Percentiles rank a stretch among this genome's conserved stretches.
phyloP scores from a whole-genome alignment of 2,329 filamentous ascomycete genomes.

The Tolypocladium inflatum region DNA sequence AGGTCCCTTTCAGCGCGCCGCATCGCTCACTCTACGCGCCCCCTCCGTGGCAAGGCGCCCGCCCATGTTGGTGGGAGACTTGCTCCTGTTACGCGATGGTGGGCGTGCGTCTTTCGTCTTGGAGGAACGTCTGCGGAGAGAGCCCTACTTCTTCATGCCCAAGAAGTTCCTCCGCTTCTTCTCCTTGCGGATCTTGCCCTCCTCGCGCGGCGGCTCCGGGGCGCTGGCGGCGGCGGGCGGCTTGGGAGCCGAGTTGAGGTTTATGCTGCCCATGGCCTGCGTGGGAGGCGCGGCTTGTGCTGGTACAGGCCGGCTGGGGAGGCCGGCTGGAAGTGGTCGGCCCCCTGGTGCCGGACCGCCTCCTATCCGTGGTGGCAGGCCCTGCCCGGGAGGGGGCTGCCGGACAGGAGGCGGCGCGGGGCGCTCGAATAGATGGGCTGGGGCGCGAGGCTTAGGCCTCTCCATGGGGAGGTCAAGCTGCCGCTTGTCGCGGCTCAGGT shows the following conservation, averaged over 20 bases:
- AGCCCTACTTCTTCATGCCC: slow-evolving; percentile 47
- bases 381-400: slow-evolving; percentile 5
- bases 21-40: not conserved
- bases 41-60: not conserved
- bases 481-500: slow-evolving; percentile 66
- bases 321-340: slow-evolving; percentile 10
- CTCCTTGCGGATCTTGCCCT: slow-evolving; percentile 41
- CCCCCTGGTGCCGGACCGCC: not conserved
- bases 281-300: slow-evolving; percentile 32
- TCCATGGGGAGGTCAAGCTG: slow-evolving; percentile 75
- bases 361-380: slow-evolving; percentile 9
- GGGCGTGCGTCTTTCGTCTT: not conserved
- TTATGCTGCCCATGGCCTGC: slow-evolving; percentile 46
- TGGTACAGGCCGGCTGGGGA: slow-evolving; percentile 11
- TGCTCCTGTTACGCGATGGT: not conserved
- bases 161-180: slow-evolving; percentile 54
- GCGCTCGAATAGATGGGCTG: slow-evolving; percentile 76
- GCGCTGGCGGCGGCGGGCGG: slow-evolving; percentile 9
- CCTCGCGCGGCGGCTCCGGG: slow-evolving; percentile 14
- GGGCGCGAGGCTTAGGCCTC: slow-evolving; percentile 69
- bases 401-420: slow-evolving; percentile 42
- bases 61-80: not conserved
- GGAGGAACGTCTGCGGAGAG: slow-evolving; percentile 12
- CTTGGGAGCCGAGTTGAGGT: slow-evolving; percentile 23
- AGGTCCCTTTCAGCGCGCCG: not conserved